Percentiles rank a stretch among this genome's conserved stretches.
Evolutionary conservation across 345 rosid genomes (phyloP).

Genomic region (Euphorbia pulcherrima): DNA sequence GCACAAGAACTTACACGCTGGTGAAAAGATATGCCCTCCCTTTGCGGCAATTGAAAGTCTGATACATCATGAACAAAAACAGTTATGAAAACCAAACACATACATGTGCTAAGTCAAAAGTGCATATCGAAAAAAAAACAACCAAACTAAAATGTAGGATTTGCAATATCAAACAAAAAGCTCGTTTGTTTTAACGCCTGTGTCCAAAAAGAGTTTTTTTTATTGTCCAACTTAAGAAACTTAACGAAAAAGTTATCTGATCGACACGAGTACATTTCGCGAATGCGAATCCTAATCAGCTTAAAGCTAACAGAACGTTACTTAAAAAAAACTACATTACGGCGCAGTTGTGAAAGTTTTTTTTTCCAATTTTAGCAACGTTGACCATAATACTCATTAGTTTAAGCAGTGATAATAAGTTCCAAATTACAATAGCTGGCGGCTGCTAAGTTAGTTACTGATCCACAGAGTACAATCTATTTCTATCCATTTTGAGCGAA

Average conservation of each 20-base stretch:
- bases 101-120: background rate
- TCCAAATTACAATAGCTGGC: background rate
- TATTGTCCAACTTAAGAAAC: background rate
- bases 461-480: background rate
- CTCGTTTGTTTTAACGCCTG: background rate
- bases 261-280: background rate
- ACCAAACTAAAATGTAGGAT: background rate
- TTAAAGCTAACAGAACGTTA: background rate
- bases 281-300: background rate
- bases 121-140: background rate
- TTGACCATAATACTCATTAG: slow-evolving; percentile 12
- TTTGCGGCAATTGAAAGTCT: slow-evolving; percentile 35
- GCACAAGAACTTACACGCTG: slow-evolving; percentile 36
- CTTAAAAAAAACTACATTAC: background rate
- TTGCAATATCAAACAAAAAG: background rate
- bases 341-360: background rate
- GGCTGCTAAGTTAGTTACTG: background rate
- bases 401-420: background rate
- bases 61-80: slow-evolving; percentile 21
- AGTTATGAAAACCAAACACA: background rate
- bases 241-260: background rate
- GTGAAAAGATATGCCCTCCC: slow-evolving; percentile 49
- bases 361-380: background rate
- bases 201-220: background rate
- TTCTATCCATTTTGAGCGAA: background rate